Evolutionary conservation across 176 grass and related monocot genomes (phyloP), one percentile per base, ranked within the genome.

Genomic region (Pontederia paniculata): DNA sequence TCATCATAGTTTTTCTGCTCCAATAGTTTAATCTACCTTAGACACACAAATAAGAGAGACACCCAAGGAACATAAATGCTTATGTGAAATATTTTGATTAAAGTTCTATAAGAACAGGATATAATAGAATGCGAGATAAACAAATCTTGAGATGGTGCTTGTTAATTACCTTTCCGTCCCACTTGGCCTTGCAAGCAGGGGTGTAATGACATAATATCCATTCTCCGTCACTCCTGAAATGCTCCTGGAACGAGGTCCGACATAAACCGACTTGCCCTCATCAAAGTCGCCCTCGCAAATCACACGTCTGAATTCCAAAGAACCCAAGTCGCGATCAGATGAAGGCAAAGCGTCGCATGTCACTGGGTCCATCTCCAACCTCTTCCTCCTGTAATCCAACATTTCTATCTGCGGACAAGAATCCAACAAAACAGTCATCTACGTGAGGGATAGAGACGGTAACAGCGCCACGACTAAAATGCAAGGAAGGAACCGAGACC

Each of bases 181-280:
- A 52, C 54, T 53, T 44, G 48, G 23, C 65, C 80, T 76, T 55
- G 83, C 78, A 73, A 78, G 66, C 47, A 93, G 78, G 13, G 87
- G 80, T 28, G 83, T 93, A 53, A 98, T 88, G 57, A 98, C 74
- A 84, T 84, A 98, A 73, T 84, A 98, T 37, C 94, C 87, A 64
- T 98, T 88, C 78, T 98, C 87, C 0, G 75, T 84, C 44, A 98
- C 83, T 19, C 94, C 87, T 2, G 87, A 98, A 63, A 98, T 98
- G 72, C 78, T 98, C 65, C 94, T 74, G 67, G 94, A 88, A 66
- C 94, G 83, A 18, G 94, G 87, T 9, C 94, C 94, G 12, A 98
- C 14, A 64, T 77, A 93, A 10, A 98, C 58, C 0, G 94, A 83
- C 12, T 70, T 91, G 54, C 72, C 77, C 58, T 88, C 75, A 0